Conservation (phyloP, 1,139 yeast species). For the Scheffersomyces insectosa region DNA sequence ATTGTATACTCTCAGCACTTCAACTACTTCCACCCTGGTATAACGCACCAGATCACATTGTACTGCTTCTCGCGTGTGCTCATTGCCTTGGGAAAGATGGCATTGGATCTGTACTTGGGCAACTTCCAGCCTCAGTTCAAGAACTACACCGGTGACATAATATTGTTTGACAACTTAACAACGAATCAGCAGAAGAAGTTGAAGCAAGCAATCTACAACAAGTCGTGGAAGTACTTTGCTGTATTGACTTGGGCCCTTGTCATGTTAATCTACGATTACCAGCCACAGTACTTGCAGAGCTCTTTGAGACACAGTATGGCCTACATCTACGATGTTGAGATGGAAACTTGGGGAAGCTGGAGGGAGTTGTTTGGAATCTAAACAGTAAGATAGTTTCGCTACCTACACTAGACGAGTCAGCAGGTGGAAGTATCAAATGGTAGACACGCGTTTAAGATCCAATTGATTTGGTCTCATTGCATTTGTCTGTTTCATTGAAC, state of each 20-base stretch:
- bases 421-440: no score
- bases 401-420: no score
- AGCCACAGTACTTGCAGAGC: constrained; percentile 64
- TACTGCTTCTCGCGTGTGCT: constrained; percentile 62
- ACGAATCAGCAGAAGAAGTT: constrained; percentile 35
- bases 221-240: constrained; percentile 66
- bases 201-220: constrained; percentile 36
- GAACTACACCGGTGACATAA: constrained; percentile 19
- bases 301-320: constrained; percentile 73
- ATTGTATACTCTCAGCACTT: constrained; percentile 64
- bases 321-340: constrained; percentile 62
- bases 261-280: constrained; percentile 67
- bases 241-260: constrained; percentile 76
- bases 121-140: constrained; percentile 38
- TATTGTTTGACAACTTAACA: constrained; percentile 31
- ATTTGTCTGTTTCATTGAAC: no score
- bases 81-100: constrained; percentile 52
- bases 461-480: no score
- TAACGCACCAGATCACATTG: constrained; percentile 59
- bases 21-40: constrained; percentile 47
- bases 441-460: no score
- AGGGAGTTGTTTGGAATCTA: constrained; percentile 41
- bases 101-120: constrained; percentile 38
- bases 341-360: constrained; percentile 46
- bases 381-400: background rate